phyloP scores from a whole-genome alignment of 352 stramenopile species.

The Pythium sp. region DNA sequence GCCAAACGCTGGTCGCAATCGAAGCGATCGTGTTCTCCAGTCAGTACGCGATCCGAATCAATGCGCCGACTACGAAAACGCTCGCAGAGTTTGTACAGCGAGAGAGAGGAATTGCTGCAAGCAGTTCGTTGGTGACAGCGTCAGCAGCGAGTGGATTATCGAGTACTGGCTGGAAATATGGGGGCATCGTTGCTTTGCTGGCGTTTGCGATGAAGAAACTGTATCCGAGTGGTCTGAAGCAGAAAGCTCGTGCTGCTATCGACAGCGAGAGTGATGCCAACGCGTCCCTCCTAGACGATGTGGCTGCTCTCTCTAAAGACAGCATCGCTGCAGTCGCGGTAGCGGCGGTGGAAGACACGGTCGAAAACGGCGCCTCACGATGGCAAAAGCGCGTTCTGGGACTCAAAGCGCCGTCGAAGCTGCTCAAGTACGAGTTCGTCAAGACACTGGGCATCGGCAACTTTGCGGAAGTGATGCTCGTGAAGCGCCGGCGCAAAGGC shows the following conservation, averaged over 20 bases:
- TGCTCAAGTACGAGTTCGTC: constrained; percentile 66
- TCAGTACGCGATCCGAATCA: constrained; percentile 49
- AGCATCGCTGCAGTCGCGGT: neutral
- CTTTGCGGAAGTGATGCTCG: constrained; percentile 78
- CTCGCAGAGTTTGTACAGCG: constrained; percentile 29
- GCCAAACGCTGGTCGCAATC: constrained; percentile 47
- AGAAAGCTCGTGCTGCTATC: neutral
- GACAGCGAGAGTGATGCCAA: constrained; percentile 17
- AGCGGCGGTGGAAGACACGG: constrained; percentile 18
- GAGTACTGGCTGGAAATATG: constrained; percentile 33
- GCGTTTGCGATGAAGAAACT: constrained; percentile 39
- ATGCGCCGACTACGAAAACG: constrained; percentile 29
- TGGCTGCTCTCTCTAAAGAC: neutral
- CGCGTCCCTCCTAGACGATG: neutral
- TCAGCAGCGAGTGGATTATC: neutral
- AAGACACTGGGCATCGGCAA: constrained; percentile 63
- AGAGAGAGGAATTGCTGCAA: constrained; percentile 3
- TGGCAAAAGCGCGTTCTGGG: constrained; percentile 55
- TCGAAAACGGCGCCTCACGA: constrained; percentile 34
- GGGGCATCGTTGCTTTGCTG: constrained; percentile 39
- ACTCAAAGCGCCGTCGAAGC: constrained; percentile 47
- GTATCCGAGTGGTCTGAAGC: constrained; percentile 13
- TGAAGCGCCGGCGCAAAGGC: constrained; percentile 34
- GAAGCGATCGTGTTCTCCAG: constrained; percentile 54
- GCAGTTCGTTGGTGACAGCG: neutral